phyloP scores from a whole-genome alignment of 1,284 basidiomycete genomes.

The Heterobasidion irregulare region DNA sequence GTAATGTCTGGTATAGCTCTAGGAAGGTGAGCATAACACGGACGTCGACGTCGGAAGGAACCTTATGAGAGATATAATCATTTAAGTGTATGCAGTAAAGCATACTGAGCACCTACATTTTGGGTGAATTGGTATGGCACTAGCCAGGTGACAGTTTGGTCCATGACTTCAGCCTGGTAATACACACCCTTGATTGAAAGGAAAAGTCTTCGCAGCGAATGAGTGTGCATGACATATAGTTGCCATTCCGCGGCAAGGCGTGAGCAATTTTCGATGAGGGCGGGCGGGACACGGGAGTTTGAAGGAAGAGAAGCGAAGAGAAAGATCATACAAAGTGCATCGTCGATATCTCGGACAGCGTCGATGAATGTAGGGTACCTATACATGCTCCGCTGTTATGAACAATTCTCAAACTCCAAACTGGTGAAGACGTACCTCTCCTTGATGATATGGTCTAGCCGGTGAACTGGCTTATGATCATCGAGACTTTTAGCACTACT shows the following conservation, averaged over 20 bases:
- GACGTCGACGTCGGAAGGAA: constrained; percentile 94
- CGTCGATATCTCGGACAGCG: constrained; percentile 93
- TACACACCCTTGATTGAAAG: constrained; percentile 98
- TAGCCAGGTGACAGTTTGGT: constrained; percentile 93
- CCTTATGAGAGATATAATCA: constrained; percentile 34
- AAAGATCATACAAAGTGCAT: constrained; percentile 92
- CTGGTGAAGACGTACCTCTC: constrained; percentile 59
- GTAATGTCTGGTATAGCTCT: constrained; percentile 95
- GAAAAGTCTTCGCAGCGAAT: constrained; percentile 85
- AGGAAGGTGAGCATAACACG: constrained; percentile 98
- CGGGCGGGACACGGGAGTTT: constrained; percentile 71
- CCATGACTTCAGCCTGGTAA: constrained; percentile 94
- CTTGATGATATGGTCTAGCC: constrained; percentile 95
- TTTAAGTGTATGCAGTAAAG: neutral
- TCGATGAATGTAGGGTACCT: constrained; percentile 98
- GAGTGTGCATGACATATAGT: constrained; percentile 89
- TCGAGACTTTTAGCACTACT: constrained; percentile 91
- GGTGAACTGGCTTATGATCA: constrained; percentile 84
- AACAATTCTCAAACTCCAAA: neutral
- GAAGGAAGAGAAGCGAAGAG: constrained; percentile 89
- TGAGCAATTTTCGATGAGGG: constrained; percentile 87
- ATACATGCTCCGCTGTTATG: neutral
- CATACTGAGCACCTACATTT: constrained; percentile 45
- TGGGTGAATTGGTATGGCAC: constrained; percentile 99
- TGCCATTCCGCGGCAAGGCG: constrained; percentile 92